Conservation (phyloP, 805 yeast species). For the Sugiyamaella boreocaroliniensis region DNA sequence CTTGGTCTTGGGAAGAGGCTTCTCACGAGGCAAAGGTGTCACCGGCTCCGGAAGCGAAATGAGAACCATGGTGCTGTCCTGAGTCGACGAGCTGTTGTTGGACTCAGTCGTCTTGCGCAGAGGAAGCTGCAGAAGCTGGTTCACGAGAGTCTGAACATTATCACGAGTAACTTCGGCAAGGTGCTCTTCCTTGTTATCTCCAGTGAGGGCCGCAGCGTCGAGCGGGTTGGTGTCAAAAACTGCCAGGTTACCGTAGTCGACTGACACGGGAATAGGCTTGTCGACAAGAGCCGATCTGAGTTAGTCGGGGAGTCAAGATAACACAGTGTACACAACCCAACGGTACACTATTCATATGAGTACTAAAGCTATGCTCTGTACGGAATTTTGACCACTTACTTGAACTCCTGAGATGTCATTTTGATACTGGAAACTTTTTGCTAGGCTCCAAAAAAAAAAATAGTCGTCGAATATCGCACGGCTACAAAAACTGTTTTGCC, state of each 20-base stretch:
- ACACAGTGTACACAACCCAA: too few species aligned
- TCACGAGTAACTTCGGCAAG: conserved; percentile 72
- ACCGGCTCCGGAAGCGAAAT: conserved; percentile 79
- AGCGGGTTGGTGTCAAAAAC: conserved; percentile 86
- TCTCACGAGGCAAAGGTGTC: conserved; percentile 86
- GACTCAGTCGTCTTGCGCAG: conserved; percentile 79
- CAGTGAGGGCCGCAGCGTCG: conserved; percentile 49
- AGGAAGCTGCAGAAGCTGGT: conserved; percentile 86
- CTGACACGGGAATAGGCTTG: conserved; percentile 81
- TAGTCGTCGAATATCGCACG: not conserved
- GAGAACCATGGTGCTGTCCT: conserved; percentile 68
- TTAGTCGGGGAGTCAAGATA: not conserved
- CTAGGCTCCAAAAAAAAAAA: not conserved
- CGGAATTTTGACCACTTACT: not conserved
- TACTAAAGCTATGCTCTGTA: not conserved
- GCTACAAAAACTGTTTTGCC: too few species aligned
- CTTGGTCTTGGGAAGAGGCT: conserved; percentile 87
- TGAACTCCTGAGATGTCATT: not conserved
- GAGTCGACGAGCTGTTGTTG: conserved; percentile 45
- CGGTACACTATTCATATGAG: too few species aligned
- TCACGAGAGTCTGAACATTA: conserved; percentile 83
- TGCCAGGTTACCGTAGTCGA: conserved; percentile 85
- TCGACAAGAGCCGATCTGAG: conserved; percentile 45
- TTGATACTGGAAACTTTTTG: not conserved
- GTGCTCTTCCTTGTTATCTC: conserved; percentile 52